Conservation (phyloP, 768 basidiomycete genomes). For the Trametes cubensis region DNA sequence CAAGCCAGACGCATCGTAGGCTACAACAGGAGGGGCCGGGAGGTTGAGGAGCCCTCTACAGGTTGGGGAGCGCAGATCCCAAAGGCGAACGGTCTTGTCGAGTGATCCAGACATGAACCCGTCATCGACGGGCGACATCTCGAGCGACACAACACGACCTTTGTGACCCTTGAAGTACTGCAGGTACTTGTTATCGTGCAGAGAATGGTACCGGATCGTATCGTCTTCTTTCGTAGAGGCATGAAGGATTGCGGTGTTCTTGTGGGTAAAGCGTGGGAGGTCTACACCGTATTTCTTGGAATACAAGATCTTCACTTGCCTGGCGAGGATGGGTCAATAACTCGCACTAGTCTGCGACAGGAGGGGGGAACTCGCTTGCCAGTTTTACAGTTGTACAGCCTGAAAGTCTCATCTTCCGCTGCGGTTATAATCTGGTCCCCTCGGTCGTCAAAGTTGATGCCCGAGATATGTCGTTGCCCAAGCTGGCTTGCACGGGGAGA, state of each 20-base stretch:
- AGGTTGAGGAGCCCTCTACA: constrained; percentile 82
- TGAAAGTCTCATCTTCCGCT: constrained; percentile 90
- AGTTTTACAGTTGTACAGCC: constrained; percentile 83
- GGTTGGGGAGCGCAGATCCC: constrained; percentile 84
- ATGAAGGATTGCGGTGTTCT: constrained; percentile 79
- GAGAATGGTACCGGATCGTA: constrained; percentile 89
- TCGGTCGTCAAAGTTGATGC: constrained; percentile 87
- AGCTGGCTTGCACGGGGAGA: constrained; percentile 30
- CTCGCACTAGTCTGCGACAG: too few species aligned
- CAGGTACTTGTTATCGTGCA: constrained; percentile 96
- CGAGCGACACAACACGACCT: constrained; percentile 83
- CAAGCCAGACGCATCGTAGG: constrained; percentile 81
- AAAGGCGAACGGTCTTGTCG: constrained; percentile 93
- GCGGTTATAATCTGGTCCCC: constrained; percentile 88
- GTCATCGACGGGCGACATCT: constrained; percentile 91
- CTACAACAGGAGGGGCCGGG: constrained; percentile 74
- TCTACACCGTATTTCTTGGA: constrained; percentile 98
- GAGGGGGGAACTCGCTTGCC: constrained; percentile 79
- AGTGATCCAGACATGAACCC: constrained; percentile 94
- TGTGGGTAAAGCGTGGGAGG: constrained; percentile 93
- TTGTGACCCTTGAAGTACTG: constrained; percentile 97
- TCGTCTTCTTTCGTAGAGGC: constrained; percentile 96
- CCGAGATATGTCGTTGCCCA: constrained; percentile 77
- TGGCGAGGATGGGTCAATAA: constrained; percentile 39
- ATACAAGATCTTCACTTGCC: constrained; percentile 74